These are phyloP conservation scores for Hymenoscyphus repandus DNA, from an alignment of 2,329 filamentous ascomycete genomes.

Conservation along the genomic window DNA sequence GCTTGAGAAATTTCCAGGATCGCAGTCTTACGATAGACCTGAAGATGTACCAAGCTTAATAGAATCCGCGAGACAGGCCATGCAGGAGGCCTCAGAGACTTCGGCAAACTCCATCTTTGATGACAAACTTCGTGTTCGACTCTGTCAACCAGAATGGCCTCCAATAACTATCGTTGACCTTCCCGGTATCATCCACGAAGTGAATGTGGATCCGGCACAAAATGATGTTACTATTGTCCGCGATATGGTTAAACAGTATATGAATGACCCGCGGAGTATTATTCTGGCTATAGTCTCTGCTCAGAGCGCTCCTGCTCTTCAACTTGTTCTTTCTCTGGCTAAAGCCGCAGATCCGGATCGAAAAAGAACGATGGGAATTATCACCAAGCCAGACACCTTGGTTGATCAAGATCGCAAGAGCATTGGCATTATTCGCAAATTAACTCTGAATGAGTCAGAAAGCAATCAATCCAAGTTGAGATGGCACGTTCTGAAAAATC, in stretches of 20 bases:
- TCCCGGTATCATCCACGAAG: conserved; percentile 47
- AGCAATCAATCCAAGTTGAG: conserved; percentile 41
- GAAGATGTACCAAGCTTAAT: background rate
- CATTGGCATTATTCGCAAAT: conserved; percentile 34
- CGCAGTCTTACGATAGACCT: background rate
- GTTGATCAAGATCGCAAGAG: conserved; percentile 32
- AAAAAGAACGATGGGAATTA: conserved; percentile 24
- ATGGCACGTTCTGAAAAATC: conserved; percentile 49
- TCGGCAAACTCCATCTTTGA: background rate
- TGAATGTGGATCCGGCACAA: conserved; percentile 39
- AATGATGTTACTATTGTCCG: conserved; percentile 40
- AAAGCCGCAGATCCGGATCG: conserved; percentile 9
- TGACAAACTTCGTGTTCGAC: conserved; percentile 10
- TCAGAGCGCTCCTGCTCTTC: conserved; percentile 55
- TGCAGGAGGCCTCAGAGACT: background rate
- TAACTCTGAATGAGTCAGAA: conserved; percentile 41
- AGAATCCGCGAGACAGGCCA: background rate
- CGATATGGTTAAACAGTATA: conserved; percentile 44
- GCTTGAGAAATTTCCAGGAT: background rate
- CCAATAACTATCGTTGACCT: conserved; percentile 56
- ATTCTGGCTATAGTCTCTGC: conserved; percentile 50
- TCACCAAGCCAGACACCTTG: conserved; percentile 55
- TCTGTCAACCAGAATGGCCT: conserved; percentile 31
- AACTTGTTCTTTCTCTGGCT: conserved; percentile 45
- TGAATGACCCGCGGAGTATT: conserved; percentile 50